Conservation (phyloP, 2,329 filamentous ascomycete species). For the Trichoderma simmonsii region DNA sequence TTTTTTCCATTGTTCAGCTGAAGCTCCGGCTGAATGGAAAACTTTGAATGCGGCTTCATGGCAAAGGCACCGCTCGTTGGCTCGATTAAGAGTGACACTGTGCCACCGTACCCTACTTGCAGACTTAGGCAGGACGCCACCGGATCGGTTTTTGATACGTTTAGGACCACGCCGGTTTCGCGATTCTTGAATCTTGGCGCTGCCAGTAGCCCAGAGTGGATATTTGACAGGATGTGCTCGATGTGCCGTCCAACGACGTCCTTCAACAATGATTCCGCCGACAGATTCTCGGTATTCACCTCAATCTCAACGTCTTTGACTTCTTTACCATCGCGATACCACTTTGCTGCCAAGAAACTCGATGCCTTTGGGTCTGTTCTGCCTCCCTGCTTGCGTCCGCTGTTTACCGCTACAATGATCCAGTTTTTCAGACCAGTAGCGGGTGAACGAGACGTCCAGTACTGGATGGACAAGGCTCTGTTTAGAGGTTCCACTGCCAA, state of each 20-base stretch:
- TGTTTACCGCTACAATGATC: slow-evolving; percentile 81
- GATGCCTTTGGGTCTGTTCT: slow-evolving; percentile 42
- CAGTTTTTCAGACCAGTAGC: slow-evolving; percentile 71
- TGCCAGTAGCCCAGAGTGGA: slow-evolving; percentile 57
- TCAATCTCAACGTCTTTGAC: slow-evolving; percentile 64
- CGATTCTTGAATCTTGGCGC: slow-evolving; percentile 60
- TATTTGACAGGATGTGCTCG: slow-evolving; percentile 65
- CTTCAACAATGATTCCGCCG: slow-evolving; percentile 70
- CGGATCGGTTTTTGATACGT: slow-evolving; percentile 59
- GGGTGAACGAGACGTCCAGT: slow-evolving; percentile 67
- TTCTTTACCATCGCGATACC: slow-evolving; percentile 81
- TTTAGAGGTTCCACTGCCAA: slow-evolving; percentile 76
- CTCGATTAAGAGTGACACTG: slow-evolving; percentile 65
- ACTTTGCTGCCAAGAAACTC: slow-evolving; percentile 63
- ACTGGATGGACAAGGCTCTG: slow-evolving; percentile 81
- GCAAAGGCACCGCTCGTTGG: slow-evolving; percentile 74
- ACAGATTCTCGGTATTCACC: slow-evolving; percentile 65
- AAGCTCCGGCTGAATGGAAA: slow-evolving; percentile 57
- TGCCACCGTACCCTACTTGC: slow-evolving; percentile 63
- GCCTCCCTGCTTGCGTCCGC: slow-evolving; percentile 50
- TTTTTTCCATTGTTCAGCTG: slow-evolving; percentile 61
- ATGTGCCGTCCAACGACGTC: slow-evolving; percentile 73
- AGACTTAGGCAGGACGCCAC: slow-evolving; percentile 65
- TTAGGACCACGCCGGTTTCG: slow-evolving; percentile 56
- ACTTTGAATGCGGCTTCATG: slow-evolving; percentile 61